Conservation (phyloP, 495 filamentous ascomycete species). For the Aspergillus homomorphus region DNA sequence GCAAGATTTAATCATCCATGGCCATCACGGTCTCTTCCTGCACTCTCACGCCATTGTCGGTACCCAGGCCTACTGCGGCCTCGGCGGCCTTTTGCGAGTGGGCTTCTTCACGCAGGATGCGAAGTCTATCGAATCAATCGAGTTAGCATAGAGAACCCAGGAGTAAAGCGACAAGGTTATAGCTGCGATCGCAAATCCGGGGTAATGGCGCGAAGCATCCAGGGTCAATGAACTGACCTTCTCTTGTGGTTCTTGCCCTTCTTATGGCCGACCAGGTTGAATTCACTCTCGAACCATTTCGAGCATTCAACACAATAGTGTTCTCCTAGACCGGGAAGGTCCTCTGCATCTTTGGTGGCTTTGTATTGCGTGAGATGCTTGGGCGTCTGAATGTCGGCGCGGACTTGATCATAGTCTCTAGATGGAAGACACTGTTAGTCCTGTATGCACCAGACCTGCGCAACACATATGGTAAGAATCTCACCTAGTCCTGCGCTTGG, state of each 20-base stretch:
- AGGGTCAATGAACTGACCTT: constrained; percentile 54
- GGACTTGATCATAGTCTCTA: constrained; percentile 86
- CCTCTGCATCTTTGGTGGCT: constrained; percentile 74
- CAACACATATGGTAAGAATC: background rate
- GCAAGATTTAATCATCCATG: constrained; percentile 34
- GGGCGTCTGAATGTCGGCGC: constrained; percentile 69
- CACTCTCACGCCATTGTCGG: constrained; percentile 56
- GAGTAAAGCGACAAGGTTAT: background rate
- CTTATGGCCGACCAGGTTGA: constrained; percentile 68
- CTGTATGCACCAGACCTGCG: background rate
- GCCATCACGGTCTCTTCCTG: constrained; percentile 30
- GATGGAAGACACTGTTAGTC: constrained; percentile 2
- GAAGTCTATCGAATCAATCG: constrained; percentile 52
- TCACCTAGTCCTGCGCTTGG: constrained; percentile 59
- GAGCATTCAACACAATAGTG: constrained; percentile 92
- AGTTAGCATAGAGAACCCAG: constrained; percentile 7
- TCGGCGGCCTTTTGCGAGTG: constrained; percentile 85
- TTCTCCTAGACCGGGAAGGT: constrained; percentile 77
- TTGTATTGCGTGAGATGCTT: constrained; percentile 77
- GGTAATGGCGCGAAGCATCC: background rate
- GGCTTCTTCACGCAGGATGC: constrained; percentile 72
- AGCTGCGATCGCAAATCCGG: background rate
- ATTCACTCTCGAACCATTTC: constrained; percentile 90
- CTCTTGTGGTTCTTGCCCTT: constrained; percentile 92
- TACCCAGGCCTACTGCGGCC: constrained; percentile 67